These are phyloP conservation scores for Coprinopsis sp. DNA, from an alignment of 768 basidiomycete genomes.

Conservation along the genomic window DNA sequence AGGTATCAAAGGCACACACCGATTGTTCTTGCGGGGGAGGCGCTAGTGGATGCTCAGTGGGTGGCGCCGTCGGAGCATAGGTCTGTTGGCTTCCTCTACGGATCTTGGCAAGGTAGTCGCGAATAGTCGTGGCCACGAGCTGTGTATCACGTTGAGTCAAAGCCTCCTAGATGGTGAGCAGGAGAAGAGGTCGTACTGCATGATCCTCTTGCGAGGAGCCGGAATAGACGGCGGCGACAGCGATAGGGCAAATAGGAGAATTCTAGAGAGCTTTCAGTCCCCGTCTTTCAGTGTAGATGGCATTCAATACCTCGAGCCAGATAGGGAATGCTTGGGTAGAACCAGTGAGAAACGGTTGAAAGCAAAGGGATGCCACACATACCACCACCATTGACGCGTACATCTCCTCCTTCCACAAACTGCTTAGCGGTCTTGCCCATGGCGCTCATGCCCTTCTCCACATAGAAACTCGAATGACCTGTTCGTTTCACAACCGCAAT, in stretches of 20 bases:
- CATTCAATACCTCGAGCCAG: conserved; percentile 63
- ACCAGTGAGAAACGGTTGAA: conserved; percentile 4
- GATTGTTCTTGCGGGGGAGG: conserved; percentile 24
- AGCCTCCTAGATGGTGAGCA: conserved; percentile 2
- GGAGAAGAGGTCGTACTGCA: conserved; percentile 41
- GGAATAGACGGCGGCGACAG: conserved; percentile 72
- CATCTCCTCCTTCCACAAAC: conserved; percentile 62
- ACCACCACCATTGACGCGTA: conserved; percentile 75
- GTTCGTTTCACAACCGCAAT: conserved; percentile 73
- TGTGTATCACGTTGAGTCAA: too few species aligned
- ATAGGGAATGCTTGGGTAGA: conserved; percentile 66
- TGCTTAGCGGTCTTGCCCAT: conserved; percentile 76
- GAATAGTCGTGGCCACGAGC: conserved; percentile 61
- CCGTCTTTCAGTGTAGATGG: background rate
- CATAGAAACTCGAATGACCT: conserved; percentile 81
- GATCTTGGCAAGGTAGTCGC: conserved; percentile 68
- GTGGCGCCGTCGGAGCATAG: conserved; percentile 32
- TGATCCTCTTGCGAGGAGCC: conserved; percentile 81
- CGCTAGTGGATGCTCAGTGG: conserved; percentile 19
- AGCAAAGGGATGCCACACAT: conserved; percentile 22
- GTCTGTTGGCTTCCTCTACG: conserved; percentile 30
- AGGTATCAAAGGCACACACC: conserved; percentile 16
- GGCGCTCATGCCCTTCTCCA: conserved; percentile 82
- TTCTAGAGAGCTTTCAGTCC: conserved; percentile 42
- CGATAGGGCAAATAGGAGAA: conserved; percentile 79